A percentile compares a stretch with the other conserved stretches of the same genome.
These are phyloP conservation scores for Cucumis cinereus DNA, from an alignment of 306 rosid genomes.

Conservation along the genomic window DNA sequence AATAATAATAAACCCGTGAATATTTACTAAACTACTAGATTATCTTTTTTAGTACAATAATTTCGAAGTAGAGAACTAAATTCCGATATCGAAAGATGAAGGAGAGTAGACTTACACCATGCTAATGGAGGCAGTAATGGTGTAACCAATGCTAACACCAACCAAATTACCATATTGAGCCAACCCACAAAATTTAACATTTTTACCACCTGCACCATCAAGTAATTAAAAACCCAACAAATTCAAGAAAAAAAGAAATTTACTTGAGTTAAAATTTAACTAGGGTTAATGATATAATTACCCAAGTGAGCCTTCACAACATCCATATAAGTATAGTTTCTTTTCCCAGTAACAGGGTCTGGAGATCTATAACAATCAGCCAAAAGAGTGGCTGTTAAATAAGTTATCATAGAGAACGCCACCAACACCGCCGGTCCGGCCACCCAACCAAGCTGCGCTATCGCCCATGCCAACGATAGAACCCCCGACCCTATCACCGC, in stretches of 20 bases:
- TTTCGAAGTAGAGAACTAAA: too few species aligned
- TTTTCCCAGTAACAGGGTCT: constrained; percentile 66
- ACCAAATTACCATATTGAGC: constrained; percentile 79
- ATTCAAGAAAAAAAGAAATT: not conserved
- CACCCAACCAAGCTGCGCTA: constrained; percentile 88
- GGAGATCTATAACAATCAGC: constrained; percentile 80
- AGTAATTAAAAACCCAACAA: not conserved
- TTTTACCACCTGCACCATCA: constrained; percentile 48
- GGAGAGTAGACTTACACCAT: constrained; percentile 69
- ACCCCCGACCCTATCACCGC: constrained; percentile 98
- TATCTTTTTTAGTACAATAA: too few species aligned
- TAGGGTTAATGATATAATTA: constrained; percentile 3
- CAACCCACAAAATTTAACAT: constrained; percentile 71
- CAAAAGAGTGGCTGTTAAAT: constrained; percentile 85
- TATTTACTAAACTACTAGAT: too few species aligned
- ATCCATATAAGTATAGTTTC: constrained; percentile 83
- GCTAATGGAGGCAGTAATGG: constrained; percentile 88
- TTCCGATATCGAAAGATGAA: too few species aligned
- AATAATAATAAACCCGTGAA: too few species aligned
- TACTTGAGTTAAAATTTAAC: not conserved
- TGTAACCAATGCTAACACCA: constrained; percentile 86
- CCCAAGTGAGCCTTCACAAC: constrained; percentile 68
- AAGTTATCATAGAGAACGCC: constrained; percentile 80
- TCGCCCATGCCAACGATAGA: constrained; percentile 86
- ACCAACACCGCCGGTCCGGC: constrained; percentile 73